Evolutionary conservation across 2,329 filamentous ascomycete genomes (phyloP).

Genomic region (Pseudocercospora vitis): DNA sequence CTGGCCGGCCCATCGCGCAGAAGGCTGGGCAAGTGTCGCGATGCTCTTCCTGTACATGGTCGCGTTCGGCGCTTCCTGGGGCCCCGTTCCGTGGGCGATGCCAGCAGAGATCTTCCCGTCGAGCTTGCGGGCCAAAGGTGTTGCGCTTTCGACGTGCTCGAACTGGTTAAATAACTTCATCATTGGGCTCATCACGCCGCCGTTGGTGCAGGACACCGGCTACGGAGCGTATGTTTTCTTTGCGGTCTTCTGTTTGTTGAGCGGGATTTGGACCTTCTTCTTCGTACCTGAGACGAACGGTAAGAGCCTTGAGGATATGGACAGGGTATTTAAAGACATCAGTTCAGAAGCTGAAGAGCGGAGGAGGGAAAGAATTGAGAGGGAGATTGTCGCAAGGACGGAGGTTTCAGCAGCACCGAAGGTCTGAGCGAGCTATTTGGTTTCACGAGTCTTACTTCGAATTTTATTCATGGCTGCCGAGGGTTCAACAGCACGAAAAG

Average conservation of each 20-base stretch:
- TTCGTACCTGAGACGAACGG: constrained; percentile 61
- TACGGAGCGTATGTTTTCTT: constrained; percentile 64
- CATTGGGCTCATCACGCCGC: constrained; percentile 49
- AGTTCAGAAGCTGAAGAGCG: constrained; percentile 29
- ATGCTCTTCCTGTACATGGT: constrained; percentile 36
- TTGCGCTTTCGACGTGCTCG: constrained; percentile 44
- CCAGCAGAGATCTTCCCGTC: constrained; percentile 64
- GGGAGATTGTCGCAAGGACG: constrained; percentile 24
- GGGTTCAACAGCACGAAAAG: too few species aligned
- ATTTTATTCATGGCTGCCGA: too few species aligned
- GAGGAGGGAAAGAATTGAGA: constrained; percentile 31
- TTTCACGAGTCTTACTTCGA: too few species aligned
- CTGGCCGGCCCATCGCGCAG: constrained; percentile 45
- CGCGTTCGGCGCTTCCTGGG: constrained; percentile 58
- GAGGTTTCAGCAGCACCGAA: background rate
- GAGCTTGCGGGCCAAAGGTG: constrained; percentile 62
- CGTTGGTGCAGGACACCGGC: constrained; percentile 49
- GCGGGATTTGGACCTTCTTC: constrained; percentile 53
- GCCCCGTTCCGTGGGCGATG: constrained; percentile 36
- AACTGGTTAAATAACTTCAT: constrained; percentile 64
- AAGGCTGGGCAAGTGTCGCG: constrained; percentile 44
- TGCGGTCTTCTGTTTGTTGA: constrained; percentile 54
- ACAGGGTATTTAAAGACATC: constrained; percentile 32
- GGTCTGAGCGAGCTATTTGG: background rate
- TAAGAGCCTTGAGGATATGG: constrained; percentile 33